These are phyloP conservation scores for Trapa incisa DNA, from an alignment of 345 rosid genomes.

Conservation along the genomic window DNA sequence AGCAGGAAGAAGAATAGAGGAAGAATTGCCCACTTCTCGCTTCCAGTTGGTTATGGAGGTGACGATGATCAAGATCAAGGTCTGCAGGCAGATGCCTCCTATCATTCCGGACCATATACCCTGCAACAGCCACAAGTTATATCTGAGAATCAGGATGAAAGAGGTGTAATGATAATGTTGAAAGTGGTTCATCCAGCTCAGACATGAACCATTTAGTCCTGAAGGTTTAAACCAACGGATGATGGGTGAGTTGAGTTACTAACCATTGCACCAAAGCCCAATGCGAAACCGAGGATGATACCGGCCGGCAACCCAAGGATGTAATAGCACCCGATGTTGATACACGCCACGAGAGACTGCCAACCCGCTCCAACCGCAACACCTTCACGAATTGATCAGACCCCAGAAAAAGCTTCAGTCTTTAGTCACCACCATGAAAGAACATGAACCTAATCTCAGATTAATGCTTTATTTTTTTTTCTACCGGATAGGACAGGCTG, in stretches of 20 bases:
- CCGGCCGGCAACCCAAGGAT: slow-evolving; percentile 75
- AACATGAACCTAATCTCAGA: not conserved
- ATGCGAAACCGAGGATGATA: slow-evolving; percentile 65
- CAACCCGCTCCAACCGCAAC: slow-evolving; percentile 96
- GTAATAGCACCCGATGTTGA: slow-evolving; percentile 72
- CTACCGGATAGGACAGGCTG: slow-evolving; percentile 85
- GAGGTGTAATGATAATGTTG: not conserved
- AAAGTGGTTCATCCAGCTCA: no score
- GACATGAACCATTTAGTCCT: no score
- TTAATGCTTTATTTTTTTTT: no score
- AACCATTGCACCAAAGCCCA: slow-evolving; percentile 57
- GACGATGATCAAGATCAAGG: slow-evolving; percentile 41
- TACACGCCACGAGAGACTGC: slow-evolving; percentile 69
- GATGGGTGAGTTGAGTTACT: not conserved
- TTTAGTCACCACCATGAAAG: not conserved
- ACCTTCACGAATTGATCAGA: slow-evolving; percentile 30
- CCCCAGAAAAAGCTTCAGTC: not conserved
- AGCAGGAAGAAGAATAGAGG: not conserved
- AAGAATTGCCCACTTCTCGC: slow-evolving; percentile 37
- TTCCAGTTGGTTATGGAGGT: slow-evolving; percentile 65
- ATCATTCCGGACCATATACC: slow-evolving; percentile 96
- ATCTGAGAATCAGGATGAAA: not conserved
- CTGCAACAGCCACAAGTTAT: slow-evolving; percentile 19
- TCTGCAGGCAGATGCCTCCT: slow-evolving; percentile 64
- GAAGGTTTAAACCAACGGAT: not conserved